Conservation (phyloP, 163 green algal species). For the Scenedesmus sp. region DNA sequence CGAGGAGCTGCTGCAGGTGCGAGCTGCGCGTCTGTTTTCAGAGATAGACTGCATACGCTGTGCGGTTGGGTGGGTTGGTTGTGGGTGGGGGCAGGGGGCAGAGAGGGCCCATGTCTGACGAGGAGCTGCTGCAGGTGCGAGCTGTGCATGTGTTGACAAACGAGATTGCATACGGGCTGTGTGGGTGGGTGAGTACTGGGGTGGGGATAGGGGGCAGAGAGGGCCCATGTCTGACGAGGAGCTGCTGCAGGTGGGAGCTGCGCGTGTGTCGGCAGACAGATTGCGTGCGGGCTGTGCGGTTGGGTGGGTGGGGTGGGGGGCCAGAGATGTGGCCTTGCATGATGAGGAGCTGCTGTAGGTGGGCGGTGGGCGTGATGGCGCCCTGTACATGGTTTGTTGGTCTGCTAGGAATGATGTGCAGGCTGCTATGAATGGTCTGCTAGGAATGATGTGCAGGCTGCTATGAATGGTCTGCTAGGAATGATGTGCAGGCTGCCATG, state of each 20-base stretch:
- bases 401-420: too few species aligned
- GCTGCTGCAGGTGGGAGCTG: slow-evolving; percentile 52
- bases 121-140: not conserved
- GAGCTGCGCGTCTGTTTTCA: not conserved
- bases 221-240: slow-evolving; percentile 56
- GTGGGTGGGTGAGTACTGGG: not conserved
- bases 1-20: slow-evolving; percentile 58
- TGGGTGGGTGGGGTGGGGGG: not conserved
- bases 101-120: slow-evolving; percentile 42
- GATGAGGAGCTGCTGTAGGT: too few species aligned
- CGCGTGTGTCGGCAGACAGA: not conserved
- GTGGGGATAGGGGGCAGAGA: not conserved
- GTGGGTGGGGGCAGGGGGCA: not conserved
- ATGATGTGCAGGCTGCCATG: too few species aligned
- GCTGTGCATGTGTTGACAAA: not conserved
- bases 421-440: too few species aligned
- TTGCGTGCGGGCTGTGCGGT: not conserved
- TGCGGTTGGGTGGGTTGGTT: not conserved
- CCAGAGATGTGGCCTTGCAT: too few species aligned
- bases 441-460: too few species aligned
- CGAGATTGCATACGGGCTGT: not conserved
- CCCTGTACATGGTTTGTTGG: too few species aligned
- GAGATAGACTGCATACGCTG: too few species aligned
- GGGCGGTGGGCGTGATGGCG: too few species aligned
- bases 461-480: too few species aligned